Evolutionary conservation across 495 filamentous ascomycete genomes (phyloP).

Genomic region (Penicillium steckii): DNA sequence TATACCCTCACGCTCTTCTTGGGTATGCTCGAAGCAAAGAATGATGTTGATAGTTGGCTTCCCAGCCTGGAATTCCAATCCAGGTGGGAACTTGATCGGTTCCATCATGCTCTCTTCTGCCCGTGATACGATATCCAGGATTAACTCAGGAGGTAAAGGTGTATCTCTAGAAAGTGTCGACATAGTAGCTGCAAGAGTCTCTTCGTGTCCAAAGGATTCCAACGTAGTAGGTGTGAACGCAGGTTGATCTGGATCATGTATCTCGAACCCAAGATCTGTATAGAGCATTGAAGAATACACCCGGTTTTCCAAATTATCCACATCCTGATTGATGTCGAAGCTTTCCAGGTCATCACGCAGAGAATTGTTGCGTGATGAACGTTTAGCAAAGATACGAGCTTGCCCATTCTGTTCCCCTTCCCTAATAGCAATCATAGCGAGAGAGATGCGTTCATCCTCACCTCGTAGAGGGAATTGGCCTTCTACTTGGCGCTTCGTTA

Average conservation of each 20-base stretch:
- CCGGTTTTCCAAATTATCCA: background rate
- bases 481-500: conserved; percentile 5
- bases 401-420: background rate
- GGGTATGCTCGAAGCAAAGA: conserved; percentile 2
- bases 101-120: background rate
- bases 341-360: background rate
- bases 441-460: background rate
- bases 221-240: background rate
- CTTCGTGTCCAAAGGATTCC: background rate
- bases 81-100: background rate
- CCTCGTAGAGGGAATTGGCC: conserved; percentile 1
- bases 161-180: background rate
- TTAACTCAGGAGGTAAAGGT: background rate
- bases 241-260: conserved; percentile 11
- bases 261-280: conserved; percentile 5
- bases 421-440: conserved; percentile 2
- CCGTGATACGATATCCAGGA: background rate
- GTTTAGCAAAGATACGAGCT: conserved; percentile 8
- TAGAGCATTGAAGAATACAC: background rate
- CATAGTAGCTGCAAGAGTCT: background rate
- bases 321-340: background rate
- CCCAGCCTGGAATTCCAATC: background rate
- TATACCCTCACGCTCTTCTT: background rate
- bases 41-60: conserved; percentile 3
- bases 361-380: background rate